These are phyloP conservation scores for Vinca minor DNA, from an alignment of 257 asterid genomes.

Conservation along the genomic window DNA sequence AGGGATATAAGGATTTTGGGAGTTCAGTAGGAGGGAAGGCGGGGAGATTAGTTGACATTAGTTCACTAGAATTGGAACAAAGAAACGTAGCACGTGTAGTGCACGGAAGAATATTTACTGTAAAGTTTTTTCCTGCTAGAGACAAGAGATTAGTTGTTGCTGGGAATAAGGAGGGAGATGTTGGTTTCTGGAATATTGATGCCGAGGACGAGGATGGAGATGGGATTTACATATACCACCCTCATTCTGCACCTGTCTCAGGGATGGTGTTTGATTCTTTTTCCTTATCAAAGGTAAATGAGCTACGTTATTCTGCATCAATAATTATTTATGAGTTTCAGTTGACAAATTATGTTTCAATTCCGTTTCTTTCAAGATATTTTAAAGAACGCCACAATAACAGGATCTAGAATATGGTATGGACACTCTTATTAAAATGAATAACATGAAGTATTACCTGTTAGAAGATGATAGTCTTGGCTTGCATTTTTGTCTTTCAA, in stretches of 20 bases:
- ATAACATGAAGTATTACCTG: neutral
- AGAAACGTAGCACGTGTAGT: slow-evolving; percentile 65
- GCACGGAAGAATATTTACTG: slow-evolving; percentile 57
- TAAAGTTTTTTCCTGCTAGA: slow-evolving; percentile 57
- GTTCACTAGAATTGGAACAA: slow-evolving; percentile 44
- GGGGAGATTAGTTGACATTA: slow-evolving; percentile 40
- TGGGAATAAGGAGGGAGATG: slow-evolving; percentile 71
- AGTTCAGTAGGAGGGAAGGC: slow-evolving; percentile 9
- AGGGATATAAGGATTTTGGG: slow-evolving; percentile 9
- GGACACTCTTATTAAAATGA: neutral
- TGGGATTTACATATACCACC: slow-evolving; percentile 61
- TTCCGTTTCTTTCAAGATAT: neutral
- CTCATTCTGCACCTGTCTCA: slow-evolving; percentile 76
- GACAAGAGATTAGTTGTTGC: slow-evolving; percentile 57
- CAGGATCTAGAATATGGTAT: neutral
- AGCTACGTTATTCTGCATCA: neutral
- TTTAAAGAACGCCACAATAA: neutral
- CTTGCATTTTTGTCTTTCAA: neutral
- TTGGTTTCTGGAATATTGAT: slow-evolving; percentile 78
- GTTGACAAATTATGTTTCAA: neutral
- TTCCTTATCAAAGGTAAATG: slow-evolving; percentile 54
- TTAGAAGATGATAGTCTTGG: neutral
- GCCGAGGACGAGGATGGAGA: slow-evolving; percentile 45
- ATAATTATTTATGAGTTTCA: neutral
- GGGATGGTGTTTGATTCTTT: slow-evolving; percentile 57